Conservation (phyloP, 1,139 yeast genomes). For the Lodderomyces margitis region DNA sequence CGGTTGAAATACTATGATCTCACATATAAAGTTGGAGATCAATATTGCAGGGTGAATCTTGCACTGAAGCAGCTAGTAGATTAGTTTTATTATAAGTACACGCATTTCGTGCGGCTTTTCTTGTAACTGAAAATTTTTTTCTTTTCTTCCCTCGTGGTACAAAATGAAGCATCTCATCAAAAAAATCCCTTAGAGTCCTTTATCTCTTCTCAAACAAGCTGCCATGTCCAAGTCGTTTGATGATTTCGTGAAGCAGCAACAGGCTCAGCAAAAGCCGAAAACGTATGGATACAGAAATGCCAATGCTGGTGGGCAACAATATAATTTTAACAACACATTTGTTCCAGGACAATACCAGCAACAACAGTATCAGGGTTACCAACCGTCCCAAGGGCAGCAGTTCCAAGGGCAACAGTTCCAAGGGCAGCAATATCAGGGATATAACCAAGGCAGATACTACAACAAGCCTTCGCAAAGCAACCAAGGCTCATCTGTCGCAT, state of each 20-base stretch:
- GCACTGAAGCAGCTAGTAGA: conserved; percentile 11
- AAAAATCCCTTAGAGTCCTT: too few relatives aligned
- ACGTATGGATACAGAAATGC: conserved; percentile 24
- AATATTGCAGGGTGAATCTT: conserved; percentile 11
- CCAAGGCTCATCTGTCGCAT: conserved; percentile 17
- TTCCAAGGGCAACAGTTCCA: conserved; percentile 10
- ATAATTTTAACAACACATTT: conserved; percentile 7
- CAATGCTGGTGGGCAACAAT: conserved; percentile 14
- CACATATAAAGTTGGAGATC: conserved; percentile 13
- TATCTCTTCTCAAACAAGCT: not conserved
- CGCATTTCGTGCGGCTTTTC: not conserved
- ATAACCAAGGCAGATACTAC: conserved; percentile 12
- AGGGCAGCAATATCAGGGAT: conserved; percentile 14
- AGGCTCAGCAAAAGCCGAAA: conserved; percentile 22
- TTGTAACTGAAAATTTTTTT: conserved; percentile 5
- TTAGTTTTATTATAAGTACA: not conserved
- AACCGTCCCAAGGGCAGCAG: conserved; percentile 10
- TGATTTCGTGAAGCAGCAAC: conserved; percentile 28
- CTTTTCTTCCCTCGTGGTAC: conserved; percentile 1
- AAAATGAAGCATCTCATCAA: not conserved
- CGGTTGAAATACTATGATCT: conserved; percentile 9
- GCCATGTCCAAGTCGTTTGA: conserved; percentile 29
- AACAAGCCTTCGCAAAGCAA: conserved; percentile 7
- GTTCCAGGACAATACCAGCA: conserved; percentile 9
- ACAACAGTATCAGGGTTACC: conserved; percentile 7